A percentile compares a stretch with the other conserved stretches of the same genome.
Evolutionary conservation across 2,329 filamentous ascomycete genomes (phyloP).

Genomic region (Aureobasidium sp.): DNA sequence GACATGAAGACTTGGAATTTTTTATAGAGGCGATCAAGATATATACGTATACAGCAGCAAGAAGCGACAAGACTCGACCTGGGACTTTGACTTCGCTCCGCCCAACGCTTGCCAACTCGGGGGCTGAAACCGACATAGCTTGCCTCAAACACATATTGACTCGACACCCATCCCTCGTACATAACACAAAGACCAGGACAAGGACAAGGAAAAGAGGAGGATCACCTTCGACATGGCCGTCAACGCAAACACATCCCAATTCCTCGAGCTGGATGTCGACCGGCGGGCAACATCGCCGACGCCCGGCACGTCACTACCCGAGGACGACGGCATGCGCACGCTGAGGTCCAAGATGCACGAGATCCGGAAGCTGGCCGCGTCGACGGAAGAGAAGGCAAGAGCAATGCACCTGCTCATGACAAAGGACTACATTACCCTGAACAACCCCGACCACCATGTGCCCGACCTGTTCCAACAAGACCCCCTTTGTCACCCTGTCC

Average conservation of each 20-base stretch:
- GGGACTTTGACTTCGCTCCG: not conserved
- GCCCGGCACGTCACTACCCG: slow-evolving; percentile 28
- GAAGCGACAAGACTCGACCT: not conserved
- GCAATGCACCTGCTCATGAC: slow-evolving; percentile 43
- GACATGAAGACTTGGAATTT: not conserved
- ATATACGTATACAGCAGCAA: not conserved
- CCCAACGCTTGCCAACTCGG: not conserved
- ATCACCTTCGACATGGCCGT: not conserved
- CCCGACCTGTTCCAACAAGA: not conserved
- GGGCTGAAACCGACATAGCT: slow-evolving; percentile 1
- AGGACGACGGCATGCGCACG: slow-evolving; percentile 42
- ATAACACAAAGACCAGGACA: not conserved
- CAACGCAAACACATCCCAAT: not conserved
- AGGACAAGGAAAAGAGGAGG: not conserved
- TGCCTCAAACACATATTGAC: slow-evolving; percentile 4
- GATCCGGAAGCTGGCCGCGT: slow-evolving; percentile 34
- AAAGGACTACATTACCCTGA: slow-evolving; percentile 32
- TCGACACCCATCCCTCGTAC: not conserved
- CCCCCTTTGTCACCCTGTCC: slow-evolving; percentile 1
- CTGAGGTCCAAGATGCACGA: slow-evolving; percentile 40
- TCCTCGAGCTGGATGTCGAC: not conserved
- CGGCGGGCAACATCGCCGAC: not conserved
- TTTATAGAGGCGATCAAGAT: not conserved
- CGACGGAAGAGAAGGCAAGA: slow-evolving; percentile 41
- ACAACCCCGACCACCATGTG: not conserved